Evolutionary conservation across 331 rosid genomes (phyloP).

Genomic region (Malus hybrid): DNA sequence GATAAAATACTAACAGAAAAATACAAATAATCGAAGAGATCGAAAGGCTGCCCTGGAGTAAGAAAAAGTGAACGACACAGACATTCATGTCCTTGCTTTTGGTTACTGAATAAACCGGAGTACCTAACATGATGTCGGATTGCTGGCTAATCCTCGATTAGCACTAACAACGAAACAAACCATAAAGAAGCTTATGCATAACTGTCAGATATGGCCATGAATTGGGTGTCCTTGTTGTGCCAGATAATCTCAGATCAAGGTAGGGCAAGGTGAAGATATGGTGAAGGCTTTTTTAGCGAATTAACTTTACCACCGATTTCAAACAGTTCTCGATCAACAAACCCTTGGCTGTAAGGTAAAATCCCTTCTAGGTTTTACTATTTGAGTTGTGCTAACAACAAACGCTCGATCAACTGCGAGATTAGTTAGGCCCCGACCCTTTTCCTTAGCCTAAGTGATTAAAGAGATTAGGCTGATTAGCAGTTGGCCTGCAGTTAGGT

Average conservation of each 20-base stretch:
- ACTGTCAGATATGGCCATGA: too few relatives aligned
- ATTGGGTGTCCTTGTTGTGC: not conserved
- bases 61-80: not conserved
- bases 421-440: not conserved
- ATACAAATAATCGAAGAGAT: not conserved
- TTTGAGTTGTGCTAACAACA: too few relatives aligned
- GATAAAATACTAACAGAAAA: not conserved
- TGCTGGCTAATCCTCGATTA: not conserved
- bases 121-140: slow-evolving; percentile 16
- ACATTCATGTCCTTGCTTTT: not conserved
- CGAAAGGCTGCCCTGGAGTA: not conserved
- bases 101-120: not conserved
- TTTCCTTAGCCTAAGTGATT: not conserved
- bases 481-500: not conserved
- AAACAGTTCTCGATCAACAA: too few relatives aligned
- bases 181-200: too few relatives aligned
- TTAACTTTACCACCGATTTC: too few relatives aligned
- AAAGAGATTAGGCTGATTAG: not conserved
- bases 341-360: too few relatives aligned
- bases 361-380: too few relatives aligned
- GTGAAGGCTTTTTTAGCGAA: not conserved
- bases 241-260: not conserved
- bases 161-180: not conserved
- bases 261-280: not conserved
- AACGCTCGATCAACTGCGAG: not conserved